A percentile compares a stretch with the other conserved stretches of the same genome.
Evolutionary conservation across 2,329 filamentous ascomycete species (phyloP).

Genomic region (Diaporthe velutina): DNA sequence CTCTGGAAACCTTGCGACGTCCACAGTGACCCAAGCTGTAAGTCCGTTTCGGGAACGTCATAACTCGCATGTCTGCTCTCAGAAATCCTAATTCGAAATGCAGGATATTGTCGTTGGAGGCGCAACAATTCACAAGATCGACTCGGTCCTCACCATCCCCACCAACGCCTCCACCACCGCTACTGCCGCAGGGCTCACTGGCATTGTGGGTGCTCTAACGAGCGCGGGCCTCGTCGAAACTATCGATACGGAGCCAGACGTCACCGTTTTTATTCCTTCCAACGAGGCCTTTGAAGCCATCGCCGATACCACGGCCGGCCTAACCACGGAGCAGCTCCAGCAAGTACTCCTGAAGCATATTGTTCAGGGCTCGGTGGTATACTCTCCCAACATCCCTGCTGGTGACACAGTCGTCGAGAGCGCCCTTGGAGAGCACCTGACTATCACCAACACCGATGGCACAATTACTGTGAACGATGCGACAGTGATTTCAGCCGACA

Average conservation of each 20-base stretch:
- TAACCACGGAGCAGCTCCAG: slow-evolving; percentile 26
- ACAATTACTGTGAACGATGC: slow-evolving; percentile 20
- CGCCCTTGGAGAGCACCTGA: slow-evolving; percentile 12
- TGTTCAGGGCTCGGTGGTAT: background rate
- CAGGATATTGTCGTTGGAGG: slow-evolving; percentile 25
- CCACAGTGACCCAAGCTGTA: slow-evolving; percentile 26
- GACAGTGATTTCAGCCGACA: slow-evolving; percentile 3
- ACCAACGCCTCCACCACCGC: slow-evolving; percentile 24
- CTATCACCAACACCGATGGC: background rate
- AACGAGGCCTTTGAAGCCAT: slow-evolving; percentile 23
- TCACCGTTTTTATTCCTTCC: slow-evolving; percentile 21
- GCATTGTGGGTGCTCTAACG: background rate
- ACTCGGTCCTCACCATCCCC: slow-evolving; percentile 22
- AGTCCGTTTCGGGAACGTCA: background rate
- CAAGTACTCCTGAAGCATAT: slow-evolving; percentile 9
- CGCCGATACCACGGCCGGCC: background rate
- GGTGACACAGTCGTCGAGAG: background rate
- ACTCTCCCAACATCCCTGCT: background rate
- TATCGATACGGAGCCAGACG: background rate
- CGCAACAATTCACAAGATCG: slow-evolving; percentile 24
- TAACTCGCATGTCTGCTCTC: rapidly evolving
- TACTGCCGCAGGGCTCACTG: slow-evolving; percentile 1
- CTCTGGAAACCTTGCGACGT: slow-evolving; percentile 8
- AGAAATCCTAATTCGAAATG: rapidly evolving
- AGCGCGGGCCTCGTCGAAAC: background rate